Conservation (phyloP, 306 rosid species). For the Biancaea sappan region DNA sequence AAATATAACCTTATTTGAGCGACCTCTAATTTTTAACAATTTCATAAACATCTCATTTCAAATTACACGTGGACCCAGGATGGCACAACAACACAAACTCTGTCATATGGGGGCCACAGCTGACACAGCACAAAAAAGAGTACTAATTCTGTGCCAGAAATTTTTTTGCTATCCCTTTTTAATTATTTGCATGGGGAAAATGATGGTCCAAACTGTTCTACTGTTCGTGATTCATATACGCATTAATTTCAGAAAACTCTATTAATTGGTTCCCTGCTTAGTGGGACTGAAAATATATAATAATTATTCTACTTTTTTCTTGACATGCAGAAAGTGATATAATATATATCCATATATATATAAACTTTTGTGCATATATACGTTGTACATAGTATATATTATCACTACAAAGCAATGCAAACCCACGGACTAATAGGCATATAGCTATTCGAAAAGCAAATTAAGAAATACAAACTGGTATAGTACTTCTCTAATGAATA, state of each 20-base stretch:
- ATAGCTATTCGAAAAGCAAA: neutral
- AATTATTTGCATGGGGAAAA: neutral
- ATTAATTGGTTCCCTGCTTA: neutral
- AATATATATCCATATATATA: neutral
- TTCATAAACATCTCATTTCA: neutral
- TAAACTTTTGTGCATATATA: neutral
- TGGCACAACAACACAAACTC: neutral
- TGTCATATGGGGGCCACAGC: neutral
- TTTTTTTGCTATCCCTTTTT: neutral
- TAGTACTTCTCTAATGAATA: neutral
- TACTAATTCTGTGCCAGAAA: neutral
- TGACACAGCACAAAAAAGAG: neutral
- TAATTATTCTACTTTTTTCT: neutral
- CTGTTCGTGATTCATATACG: too few species aligned
- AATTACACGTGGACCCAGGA: neutral
- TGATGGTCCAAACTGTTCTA: neutral
- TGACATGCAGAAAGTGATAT: neutral
- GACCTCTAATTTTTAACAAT: neutral
- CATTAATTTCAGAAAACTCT: neutral
- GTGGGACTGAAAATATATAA: conserved; percentile 4
- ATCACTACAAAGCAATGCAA: neutral
- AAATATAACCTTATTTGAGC: too few species aligned
- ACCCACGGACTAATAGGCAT: neutral
- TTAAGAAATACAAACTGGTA: neutral
- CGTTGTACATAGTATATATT: neutral